phyloP scores from a whole-genome alignment of 495 filamentous ascomycete species.

The Podospora anserina region DNA sequence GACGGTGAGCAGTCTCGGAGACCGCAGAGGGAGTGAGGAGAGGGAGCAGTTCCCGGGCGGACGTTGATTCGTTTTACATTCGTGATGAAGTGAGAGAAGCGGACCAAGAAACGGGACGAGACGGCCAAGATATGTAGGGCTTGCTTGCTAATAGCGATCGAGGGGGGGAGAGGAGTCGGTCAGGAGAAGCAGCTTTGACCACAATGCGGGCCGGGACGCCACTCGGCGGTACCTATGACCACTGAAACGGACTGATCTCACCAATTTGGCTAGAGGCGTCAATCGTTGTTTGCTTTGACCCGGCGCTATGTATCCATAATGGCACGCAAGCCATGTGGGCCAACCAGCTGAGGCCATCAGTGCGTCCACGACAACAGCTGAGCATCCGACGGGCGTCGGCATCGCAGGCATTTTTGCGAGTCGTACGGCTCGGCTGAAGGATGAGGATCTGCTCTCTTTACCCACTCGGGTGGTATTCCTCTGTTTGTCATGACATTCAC shows the following conservation, averaged over 20 bases:
- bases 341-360: neutral
- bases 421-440: neutral
- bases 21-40: neutral
- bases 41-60: neutral
- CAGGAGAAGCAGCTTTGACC: neutral
- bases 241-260: neutral
- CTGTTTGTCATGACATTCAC: too few relatives aligned
- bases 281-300: slow-evolving; percentile 2
- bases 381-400: neutral
- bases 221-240: slow-evolving; percentile 1
- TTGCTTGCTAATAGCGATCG: neutral
- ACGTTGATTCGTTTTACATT: neutral
- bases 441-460: neutral
- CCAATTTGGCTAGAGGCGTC: neutral
- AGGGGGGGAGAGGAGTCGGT: too few relatives aligned
- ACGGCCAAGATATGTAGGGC: neutral
- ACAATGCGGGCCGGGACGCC: neutral
- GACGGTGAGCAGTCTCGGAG: neutral
- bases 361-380: neutral
- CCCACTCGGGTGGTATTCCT: neutral
- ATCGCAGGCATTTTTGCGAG: neutral
- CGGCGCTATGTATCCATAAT: neutral
- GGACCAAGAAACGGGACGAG: neutral
- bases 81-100: neutral
- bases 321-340: neutral